Base-by-base conservation (phyloP, 108 stramenopile species). In the Schizochytrium sp. region DNA sequence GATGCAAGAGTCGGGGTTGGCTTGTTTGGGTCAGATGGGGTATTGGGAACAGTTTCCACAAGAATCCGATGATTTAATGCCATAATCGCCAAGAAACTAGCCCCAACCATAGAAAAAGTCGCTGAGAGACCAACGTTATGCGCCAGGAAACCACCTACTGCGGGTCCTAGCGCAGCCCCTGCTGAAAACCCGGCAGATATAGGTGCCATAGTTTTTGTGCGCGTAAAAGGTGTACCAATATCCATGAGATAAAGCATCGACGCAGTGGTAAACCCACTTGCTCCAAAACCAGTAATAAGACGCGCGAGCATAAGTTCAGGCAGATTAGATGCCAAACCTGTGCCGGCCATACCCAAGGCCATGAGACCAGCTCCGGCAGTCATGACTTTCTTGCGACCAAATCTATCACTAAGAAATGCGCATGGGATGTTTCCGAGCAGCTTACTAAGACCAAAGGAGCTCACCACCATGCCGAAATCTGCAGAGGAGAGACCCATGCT, bases 341-440 rank as follows among this genome's bases (percentile, higher is more conserved):
- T 95, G 13, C 95, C 96, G 38, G 94, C 96, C n/a, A 95, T 95
- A n/a, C 96, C 97, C 8, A 94, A 46, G n/a, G 95, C 93, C 56
- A 95, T 95, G 28, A 94, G 61, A 40, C 83, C 88, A 72, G 96
- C 44, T 0, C 95, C 93, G 88, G 95, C 95, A 0, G 95, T 94
- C 92, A 96, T 89, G 91, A 95, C 96, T 13, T 95, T 96, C 73
- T 96, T 96, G 4, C 97, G 89, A n/a, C 97, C 97, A 89, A 96
- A 94, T 45, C 93, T 91, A 89, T 96, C 96, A 17, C 96, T 95
- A 61, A 95, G 83, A 57, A 96, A 94, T 0, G 96, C 96, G 47
- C 94, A 93, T 42, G 97, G 97, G 41, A 97, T 95, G 91, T 97
- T 97, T n/a, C 93, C 95, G 12, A 92, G 41, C 89, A 97, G 94